Conservation (phyloP, 345 rosid species). For the Turnera subulata region DNA sequence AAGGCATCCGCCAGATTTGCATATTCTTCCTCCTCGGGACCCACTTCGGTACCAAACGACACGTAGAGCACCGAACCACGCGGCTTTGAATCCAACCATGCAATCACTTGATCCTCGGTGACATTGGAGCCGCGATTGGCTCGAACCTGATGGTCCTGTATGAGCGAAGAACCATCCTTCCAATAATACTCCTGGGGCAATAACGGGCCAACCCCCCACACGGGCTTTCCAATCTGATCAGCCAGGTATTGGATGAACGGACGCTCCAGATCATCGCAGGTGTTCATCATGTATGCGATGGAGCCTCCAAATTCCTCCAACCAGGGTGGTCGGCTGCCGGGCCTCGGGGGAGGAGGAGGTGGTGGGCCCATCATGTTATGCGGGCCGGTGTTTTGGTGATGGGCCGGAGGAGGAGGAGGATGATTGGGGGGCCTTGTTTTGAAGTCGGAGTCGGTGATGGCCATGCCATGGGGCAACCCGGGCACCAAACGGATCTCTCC, state of each 20-base stretch:
- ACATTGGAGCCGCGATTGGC: constrained; percentile 23
- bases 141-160: constrained; percentile 32
- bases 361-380: constrained; percentile 27
- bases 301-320: constrained; percentile 16
- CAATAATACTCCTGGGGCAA: constrained; percentile 37
- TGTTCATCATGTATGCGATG: constrained; percentile 29
- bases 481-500: constrained; percentile 28
- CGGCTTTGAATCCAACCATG: constrained; percentile 37
- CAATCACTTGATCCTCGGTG: constrained; percentile 26
- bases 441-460: constrained; percentile 23
- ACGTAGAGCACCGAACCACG: constrained; percentile 37
- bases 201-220: constrained; percentile 45
- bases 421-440: constrained; percentile 16
- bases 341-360: background rate
- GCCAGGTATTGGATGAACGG: constrained; percentile 26
- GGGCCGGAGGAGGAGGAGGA: constrained; percentile 1
- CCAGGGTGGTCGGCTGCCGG: constrained; percentile 38
- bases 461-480: constrained; percentile 34
- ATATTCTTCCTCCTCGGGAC: constrained; percentile 29
- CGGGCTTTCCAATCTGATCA: constrained; percentile 28
- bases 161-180: constrained; percentile 21
- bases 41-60: constrained; percentile 37
- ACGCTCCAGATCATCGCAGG: constrained; percentile 38
- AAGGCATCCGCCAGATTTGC: constrained; percentile 19
- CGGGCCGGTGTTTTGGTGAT: constrained; percentile 6